Evolutionary conservation across 192 early-diverging fungal species (phyloP), one percentile per base, ranked within the genome.

Genomic region (Mortierella antarctica): DNA sequence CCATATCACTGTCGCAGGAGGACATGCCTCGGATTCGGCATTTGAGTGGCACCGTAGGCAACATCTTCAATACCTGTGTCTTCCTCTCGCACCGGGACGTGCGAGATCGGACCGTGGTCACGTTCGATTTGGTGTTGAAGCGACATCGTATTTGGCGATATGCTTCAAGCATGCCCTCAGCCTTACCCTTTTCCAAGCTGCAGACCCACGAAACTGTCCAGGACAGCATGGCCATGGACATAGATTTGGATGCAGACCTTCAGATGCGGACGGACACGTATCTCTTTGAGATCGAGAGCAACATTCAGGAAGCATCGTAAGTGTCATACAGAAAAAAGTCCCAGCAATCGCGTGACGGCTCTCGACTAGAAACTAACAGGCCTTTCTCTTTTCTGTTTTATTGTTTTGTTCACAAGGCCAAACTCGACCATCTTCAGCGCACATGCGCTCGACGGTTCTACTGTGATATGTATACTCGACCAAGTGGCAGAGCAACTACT

Each of bases 351-450:
- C 6, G 49, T 14, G 2, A 11, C 12, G 49, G 17, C 49, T 17
- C 10, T 50, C 49, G 17, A 11, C 17, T 17, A 50, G 49, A 50
- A 17, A 11, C 49, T 50, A 14, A 14, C 7, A 49, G 14, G 48
- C 48, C 14, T 7, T 49, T 14, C 7, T 50, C 17, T 61, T 46
- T 46, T 15, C 14, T 17, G 45, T 5, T 17, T 11, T 17, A 11
- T 14, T 14, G 11, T 50, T 50, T 11, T 17, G 17, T 50, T 50
- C 49, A 56, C 54, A 56, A 71, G 73, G 57, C 42, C 31, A 17
- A 52, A 64, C 17, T 72, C 70, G n/a, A 65, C 10, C 14, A 65
- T 79, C 13, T 81, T 83, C 18, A 73, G 71, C 18, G 84, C 81
- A 7, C 80, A 85, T 53, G 66, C 57, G 0, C 45, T 65, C 23